Evolutionary conservation across 495 filamentous ascomycete species (phyloP), one percentile per base, ranked within the genome.

Genomic region (Penicillium lagena): DNA sequence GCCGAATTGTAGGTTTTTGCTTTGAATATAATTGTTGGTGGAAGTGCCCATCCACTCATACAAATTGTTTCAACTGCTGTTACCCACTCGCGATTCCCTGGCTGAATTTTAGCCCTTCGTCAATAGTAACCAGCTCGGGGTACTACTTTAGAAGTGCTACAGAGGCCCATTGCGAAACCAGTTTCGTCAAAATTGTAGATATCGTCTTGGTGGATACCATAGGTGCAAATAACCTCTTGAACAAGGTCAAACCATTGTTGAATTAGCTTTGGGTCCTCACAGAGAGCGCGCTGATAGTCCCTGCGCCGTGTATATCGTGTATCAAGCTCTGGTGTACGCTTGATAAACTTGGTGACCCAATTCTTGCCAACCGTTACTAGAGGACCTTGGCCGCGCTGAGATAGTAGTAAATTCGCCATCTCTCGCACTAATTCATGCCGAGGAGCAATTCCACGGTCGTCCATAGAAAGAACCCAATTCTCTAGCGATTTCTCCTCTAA

Each of bases 241-340:
- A 35, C 46, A 41, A 31, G 57, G 59, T 17, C 58, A 61, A 9
- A 64, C 40, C 40, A 43, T 32, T 32, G 7, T 7, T 32, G 11
- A 7, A 32, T 32, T 7, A 32, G 7, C 11, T 32, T 32, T 32
- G 30, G 30, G 30, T 32, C 30, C 11, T 32, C 30, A 32, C 11
- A 7, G 7, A 7, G 7, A 11, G 30, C 30, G 30, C 30, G 30
- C 30, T 32, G 30, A 32, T 32, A 32, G 11, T 32, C 30, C 7
- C 11, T 7, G 30, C 30, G 30, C 7, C 30, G 30, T 32, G 30
- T 7, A 11, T 7, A 11, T 7, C 30, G 30, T 32, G 36, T 32
- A 7, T 32, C 11, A 7, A 32, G 7, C 30, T 32, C 30, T 11
- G 30, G 30, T 32, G 30, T 37, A 37, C 11, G 35, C 14, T 45